A percentile compares a stretch with the other conserved stretches of the same genome.
Evolutionary conservation across 2,329 filamentous ascomycete genomes (phyloP).

Genomic region (Trichoderma sp.): DNA sequence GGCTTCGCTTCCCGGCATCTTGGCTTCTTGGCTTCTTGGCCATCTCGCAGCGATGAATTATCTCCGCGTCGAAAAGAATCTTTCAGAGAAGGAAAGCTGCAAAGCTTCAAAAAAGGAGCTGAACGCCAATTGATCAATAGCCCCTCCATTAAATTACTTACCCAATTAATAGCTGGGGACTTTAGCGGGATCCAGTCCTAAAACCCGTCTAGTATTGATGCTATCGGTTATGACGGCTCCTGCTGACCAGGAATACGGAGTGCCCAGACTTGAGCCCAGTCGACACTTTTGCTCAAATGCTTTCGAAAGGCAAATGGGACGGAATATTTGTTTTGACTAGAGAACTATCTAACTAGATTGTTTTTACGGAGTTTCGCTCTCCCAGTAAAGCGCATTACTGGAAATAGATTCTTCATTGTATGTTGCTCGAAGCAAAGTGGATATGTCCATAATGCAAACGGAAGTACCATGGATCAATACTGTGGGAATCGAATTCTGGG

Average conservation of each 20-base stretch:
- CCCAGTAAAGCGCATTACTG: neutral
- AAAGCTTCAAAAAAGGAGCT: neutral
- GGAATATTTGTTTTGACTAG: neutral
- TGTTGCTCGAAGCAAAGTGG: neutral
- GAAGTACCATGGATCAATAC: neutral
- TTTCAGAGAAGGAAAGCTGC: neutral
- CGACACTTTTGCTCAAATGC: neutral
- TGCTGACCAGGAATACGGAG: neutral
- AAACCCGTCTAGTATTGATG: neutral
- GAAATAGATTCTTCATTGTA: neutral
- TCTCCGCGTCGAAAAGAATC: neutral
- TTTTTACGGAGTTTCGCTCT: neutral
- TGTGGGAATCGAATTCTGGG: neutral
- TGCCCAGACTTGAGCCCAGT: neutral
- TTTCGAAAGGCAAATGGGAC: neutral
- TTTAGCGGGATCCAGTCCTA: neutral
- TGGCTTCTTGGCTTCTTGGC: neutral
- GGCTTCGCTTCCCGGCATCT: neutral
- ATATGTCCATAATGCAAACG: neutral
- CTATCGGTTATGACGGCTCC: slow-evolving; percentile 1
- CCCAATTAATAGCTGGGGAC: neutral
- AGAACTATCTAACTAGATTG: neutral
- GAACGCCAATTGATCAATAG: neutral
- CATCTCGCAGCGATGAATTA: neutral
- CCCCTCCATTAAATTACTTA: neutral